Conservation (phyloP, 2,329 filamentous ascomycete genomes). For the Alternaria sp. region DNA sequence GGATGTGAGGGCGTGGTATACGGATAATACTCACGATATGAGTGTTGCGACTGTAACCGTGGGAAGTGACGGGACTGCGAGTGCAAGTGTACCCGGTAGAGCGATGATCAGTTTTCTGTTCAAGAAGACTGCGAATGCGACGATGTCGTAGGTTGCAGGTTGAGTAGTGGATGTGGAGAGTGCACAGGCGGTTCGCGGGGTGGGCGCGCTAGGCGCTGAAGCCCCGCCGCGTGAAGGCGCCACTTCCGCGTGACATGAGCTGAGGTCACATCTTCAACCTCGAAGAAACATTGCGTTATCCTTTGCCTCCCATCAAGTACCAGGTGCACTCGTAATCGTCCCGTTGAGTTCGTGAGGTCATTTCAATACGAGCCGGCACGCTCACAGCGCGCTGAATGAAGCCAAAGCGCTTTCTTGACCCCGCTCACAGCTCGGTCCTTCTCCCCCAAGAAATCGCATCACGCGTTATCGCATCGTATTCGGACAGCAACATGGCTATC, state of each 20-base stretch:
- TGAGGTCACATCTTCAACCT: not conserved
- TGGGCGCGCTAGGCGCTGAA: not conserved
- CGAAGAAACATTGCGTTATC: not conserved
- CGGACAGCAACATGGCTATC: not conserved
- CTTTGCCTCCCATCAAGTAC: accelerated
- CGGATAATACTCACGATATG: conserved; percentile 30
- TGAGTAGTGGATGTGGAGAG: not conserved
- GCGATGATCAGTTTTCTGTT: conserved; percentile 39
- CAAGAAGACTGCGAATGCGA: not conserved
- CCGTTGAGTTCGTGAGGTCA: not conserved
- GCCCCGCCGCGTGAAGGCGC: not conserved
- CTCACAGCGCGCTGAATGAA: not conserved
- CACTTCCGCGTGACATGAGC: not conserved
- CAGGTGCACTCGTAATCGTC: not conserved
- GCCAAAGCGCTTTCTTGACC: not conserved
- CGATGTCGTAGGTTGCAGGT: not conserved
- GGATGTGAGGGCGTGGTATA: conserved; percentile 30
- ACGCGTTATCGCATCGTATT: not conserved
- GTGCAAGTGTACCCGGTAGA: conserved; percentile 29
- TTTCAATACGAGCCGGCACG: not conserved
- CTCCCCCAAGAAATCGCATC: not conserved
- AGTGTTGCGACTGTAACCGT: conserved; percentile 15
- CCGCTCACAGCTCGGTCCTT: not conserved
- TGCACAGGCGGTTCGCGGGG: not conserved
- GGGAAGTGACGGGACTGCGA: conserved; percentile 28